Evolutionary conservation across 169 alveolate species (phyloP).

Genomic region (Cryptosporidium ryanae): DNA sequence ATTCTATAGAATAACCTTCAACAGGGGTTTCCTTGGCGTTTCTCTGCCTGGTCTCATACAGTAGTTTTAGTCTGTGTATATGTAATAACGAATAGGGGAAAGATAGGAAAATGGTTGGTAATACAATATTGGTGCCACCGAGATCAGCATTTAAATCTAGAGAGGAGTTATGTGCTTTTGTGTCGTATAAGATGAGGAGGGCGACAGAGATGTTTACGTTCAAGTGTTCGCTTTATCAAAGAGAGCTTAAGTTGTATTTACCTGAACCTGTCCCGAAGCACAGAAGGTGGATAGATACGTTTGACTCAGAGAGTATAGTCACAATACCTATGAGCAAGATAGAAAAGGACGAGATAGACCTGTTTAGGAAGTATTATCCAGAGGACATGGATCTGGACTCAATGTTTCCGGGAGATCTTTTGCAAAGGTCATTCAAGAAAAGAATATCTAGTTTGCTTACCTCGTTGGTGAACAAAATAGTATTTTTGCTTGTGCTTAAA

Average conservation of each 20-base stretch:
- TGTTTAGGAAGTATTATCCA: constrained; percentile 48
- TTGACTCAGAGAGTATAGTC: constrained; percentile 72
- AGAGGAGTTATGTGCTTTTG: constrained; percentile 73
- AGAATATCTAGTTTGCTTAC: constrained; percentile 64
- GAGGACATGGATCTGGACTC: constrained; percentile 61
- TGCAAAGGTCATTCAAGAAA: constrained; percentile 67
- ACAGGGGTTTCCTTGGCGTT: no score
- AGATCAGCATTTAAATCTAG: constrained; percentile 67
- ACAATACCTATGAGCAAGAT: constrained; percentile 69
- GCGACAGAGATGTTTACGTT: constrained; percentile 70
- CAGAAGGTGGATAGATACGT: constrained; percentile 74
- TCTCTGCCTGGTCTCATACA: no score
- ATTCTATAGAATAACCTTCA: not conserved
- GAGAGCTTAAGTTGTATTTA: constrained; percentile 56
- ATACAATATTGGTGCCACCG: constrained; percentile 50
- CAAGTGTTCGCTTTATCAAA: constrained; percentile 68
- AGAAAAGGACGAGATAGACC: constrained; percentile 58
- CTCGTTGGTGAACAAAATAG: constrained; percentile 61
- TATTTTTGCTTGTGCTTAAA: constrained; percentile 39
- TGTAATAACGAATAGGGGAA: no score
- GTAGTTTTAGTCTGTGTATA: no score
- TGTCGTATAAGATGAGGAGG: constrained; percentile 71
- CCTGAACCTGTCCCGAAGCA: constrained; percentile 75
- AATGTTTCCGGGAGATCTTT: constrained; percentile 53
- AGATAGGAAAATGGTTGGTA: constrained; percentile 12